phyloP scores from a whole-genome alignment of 1,284 basidiomycete species.

The Thelephora terrestris region DNA sequence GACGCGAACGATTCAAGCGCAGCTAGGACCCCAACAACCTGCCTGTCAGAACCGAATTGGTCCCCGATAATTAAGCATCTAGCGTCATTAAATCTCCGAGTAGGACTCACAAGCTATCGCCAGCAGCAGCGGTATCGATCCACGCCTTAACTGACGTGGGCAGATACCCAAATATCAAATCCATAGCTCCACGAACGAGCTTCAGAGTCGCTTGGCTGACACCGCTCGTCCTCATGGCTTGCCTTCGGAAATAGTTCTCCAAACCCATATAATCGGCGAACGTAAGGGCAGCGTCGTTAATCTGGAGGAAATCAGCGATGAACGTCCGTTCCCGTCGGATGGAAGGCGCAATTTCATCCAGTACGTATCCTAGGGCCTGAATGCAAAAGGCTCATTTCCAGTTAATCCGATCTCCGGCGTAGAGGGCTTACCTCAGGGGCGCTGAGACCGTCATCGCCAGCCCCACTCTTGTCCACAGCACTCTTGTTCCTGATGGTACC shows the following conservation, averaged over 20 bases:
- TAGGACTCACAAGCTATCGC: constrained; percentile 66
- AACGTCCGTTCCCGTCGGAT: constrained; percentile 83
- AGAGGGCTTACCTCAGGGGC: constrained; percentile 50
- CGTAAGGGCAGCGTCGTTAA: constrained; percentile 80
- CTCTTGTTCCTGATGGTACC: constrained; percentile 48
- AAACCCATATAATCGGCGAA: constrained; percentile 95
- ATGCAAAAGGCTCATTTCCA: constrained; percentile 1
- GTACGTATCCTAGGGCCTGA: constrained; percentile 66
- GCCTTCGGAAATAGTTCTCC: constrained; percentile 89
- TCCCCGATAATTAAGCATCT: neutral
- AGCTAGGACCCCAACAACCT: constrained; percentile 78
- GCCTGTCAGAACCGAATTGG: constrained; percentile 35
- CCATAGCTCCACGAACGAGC: constrained; percentile 81
- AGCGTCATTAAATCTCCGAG: neutral
- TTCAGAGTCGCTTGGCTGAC: constrained; percentile 65
- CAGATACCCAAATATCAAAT: constrained; percentile 92
- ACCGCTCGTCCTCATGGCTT: constrained; percentile 69
- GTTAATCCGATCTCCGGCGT: neutral
- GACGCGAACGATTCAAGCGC: constrained; percentile 71
- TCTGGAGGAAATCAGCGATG: constrained; percentile 86
- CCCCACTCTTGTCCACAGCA: constrained; percentile 30
- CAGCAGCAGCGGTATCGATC: constrained; percentile 70
- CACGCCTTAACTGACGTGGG: constrained; percentile 77
- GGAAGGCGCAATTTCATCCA: constrained; percentile 71
- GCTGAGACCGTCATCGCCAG: constrained; percentile 44